Evolutionary conservation across 2,329 filamentous ascomycete genomes (phyloP).

Genomic region (Cryphonectria japonica): DNA sequence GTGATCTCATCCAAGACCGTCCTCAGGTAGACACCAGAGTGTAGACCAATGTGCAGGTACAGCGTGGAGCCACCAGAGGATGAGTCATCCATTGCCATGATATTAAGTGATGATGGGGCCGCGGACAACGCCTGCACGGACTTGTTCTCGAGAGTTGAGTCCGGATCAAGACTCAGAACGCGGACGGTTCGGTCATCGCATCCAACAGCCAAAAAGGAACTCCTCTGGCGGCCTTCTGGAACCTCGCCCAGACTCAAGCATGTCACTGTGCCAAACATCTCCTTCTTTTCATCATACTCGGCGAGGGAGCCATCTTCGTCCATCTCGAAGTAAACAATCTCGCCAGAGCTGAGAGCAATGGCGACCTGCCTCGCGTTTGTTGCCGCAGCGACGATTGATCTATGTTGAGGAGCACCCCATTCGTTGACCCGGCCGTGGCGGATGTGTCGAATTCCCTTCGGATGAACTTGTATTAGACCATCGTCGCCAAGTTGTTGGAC

Average conservation of each 20-base stretch:
- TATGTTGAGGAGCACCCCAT: slow-evolving; percentile 90
- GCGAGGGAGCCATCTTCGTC: slow-evolving; percentile 87
- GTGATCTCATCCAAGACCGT: slow-evolving; percentile 95
- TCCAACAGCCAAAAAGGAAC: slow-evolving; percentile 92
- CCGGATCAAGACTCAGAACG: slow-evolving; percentile 86
- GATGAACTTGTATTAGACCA: slow-evolving; percentile 90
- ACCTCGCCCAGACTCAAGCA: slow-evolving; percentile 93
- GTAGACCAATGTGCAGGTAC: slow-evolving; percentile 93
- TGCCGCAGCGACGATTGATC: slow-evolving; percentile 91
- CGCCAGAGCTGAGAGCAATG: slow-evolving; percentile 90
- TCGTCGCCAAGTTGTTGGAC: slow-evolving; percentile 95
- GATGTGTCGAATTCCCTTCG: slow-evolving; percentile 94
- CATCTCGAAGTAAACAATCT: slow-evolving; percentile 98
- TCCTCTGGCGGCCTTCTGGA: slow-evolving; percentile 84
- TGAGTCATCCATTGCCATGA: slow-evolving; percentile 95
- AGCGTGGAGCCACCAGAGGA: slow-evolving; percentile 85
- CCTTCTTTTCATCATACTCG: slow-evolving; percentile 92
- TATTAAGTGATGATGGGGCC: slow-evolving; percentile 83
- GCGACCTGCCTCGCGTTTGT: slow-evolving; percentile 94
- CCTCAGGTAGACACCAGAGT: slow-evolving; percentile 93
- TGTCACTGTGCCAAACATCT: slow-evolving; percentile 94
- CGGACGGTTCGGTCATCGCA: slow-evolving; percentile 97
- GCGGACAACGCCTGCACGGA: slow-evolving; percentile 93
- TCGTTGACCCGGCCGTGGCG: slow-evolving; percentile 80
- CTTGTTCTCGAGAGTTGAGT: slow-evolving; percentile 88